A percentile compares a stretch with the other conserved stretches of the same genome.
These are phyloP conservation scores for Daldinia grandis DNA, from an alignment of 495 filamentous ascomycete species.

Conservation along the genomic window DNA sequence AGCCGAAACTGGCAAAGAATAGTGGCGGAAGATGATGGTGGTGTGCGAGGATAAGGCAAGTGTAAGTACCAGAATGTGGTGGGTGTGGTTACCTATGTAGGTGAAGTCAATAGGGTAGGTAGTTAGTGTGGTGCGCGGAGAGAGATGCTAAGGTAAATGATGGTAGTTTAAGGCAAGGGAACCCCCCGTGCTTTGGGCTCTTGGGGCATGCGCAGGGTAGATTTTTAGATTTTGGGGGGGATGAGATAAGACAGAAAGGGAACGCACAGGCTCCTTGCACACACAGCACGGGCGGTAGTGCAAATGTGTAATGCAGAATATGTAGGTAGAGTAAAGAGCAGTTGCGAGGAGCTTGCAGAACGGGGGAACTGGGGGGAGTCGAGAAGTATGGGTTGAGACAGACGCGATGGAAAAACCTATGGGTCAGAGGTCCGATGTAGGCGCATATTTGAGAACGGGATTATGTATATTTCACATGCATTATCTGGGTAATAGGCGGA, in stretches of 20 bases:
- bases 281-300: constrained; percentile 1
- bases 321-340: constrained; percentile 12
- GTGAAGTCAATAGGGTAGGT: not conserved
- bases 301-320: not conserved
- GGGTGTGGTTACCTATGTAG: not conserved
- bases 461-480: constrained; percentile 15
- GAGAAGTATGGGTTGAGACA: constrained; percentile 36
- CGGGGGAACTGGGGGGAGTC: constrained; percentile 31
- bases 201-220: not conserved
- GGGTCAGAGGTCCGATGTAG: constrained; percentile 39
- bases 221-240: not conserved
- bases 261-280: not conserved
- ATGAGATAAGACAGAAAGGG: not conserved
- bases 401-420: constrained; percentile 32
- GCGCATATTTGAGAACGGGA: constrained; percentile 45
- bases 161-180: not conserved
- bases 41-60: not conserved
- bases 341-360: constrained; percentile 34
- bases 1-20: constrained; percentile 38
- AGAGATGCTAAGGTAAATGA: not conserved
- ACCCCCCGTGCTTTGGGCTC: constrained; percentile 24
- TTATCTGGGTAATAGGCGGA: not conserved
- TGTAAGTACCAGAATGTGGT: constrained; percentile 27
- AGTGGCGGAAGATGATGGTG: constrained; percentile 23
- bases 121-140: constrained; percentile 11